phyloP scores from a whole-genome alignment of 129 eudicot species.

The Gnaphalium uliginosum region DNA sequence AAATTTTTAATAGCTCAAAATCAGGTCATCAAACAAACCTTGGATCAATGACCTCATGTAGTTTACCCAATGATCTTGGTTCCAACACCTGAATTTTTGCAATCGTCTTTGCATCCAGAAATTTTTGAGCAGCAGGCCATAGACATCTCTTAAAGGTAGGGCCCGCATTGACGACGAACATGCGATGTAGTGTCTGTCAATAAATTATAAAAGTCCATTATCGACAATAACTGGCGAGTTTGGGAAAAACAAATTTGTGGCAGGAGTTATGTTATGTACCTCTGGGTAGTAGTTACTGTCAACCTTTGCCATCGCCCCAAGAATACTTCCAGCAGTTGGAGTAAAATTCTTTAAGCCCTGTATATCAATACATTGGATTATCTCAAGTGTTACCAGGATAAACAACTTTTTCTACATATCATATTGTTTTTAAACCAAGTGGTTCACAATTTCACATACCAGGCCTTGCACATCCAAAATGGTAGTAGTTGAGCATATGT shows the following conservation, averaged over 20 bases:
- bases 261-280: slow-evolving; percentile 42
- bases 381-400: not conserved
- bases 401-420: not conserved
- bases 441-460: slow-evolving; percentile 47
- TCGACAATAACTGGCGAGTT: not conserved
- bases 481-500: slow-evolving; percentile 83
- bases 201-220: not conserved
- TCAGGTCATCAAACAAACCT: slow-evolving; percentile 48
- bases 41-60: slow-evolving; percentile 62
- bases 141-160: slow-evolving; percentile 72
- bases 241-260: not conserved
- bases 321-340: slow-evolving; percentile 63
- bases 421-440: not conserved
- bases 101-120: slow-evolving; percentile 76
- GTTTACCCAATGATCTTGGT: slow-evolving; percentile 64
- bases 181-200: slow-evolving; percentile 70
- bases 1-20: slow-evolving; percentile 7
- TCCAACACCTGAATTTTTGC: slow-evolving; percentile 84
- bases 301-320: slow-evolving; percentile 75
- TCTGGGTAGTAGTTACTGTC: slow-evolving; percentile 83
- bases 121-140: slow-evolving; percentile 91
- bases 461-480: slow-evolving; percentile 91
- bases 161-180: slow-evolving; percentile 85
- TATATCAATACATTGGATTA: slow-evolving; percentile 21
- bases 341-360: slow-evolving; percentile 86